Percentiles rank a stretch among this genome's conserved stretches.
Evolutionary conservation across 495 filamentous ascomycete species (phyloP).

Genomic region (Neurospora sp.): DNA sequence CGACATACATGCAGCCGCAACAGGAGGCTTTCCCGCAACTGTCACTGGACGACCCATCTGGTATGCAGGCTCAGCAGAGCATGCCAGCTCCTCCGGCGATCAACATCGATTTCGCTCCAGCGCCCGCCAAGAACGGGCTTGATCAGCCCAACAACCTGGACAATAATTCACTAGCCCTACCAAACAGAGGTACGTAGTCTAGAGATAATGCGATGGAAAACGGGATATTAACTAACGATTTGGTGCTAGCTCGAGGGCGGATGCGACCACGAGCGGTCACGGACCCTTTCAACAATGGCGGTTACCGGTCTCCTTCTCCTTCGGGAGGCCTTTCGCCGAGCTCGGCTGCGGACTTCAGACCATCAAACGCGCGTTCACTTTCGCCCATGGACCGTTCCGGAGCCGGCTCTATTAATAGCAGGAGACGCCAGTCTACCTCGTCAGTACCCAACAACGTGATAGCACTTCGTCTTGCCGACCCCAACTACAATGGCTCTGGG

Average conservation of each 20-base stretch:
- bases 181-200: conserved; percentile 60
- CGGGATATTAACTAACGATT: not conserved
- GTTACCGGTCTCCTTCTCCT: conserved; percentile 25
- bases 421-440: conserved; percentile 78
- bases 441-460: conserved; percentile 83
- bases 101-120: conserved; percentile 83
- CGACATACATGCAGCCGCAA: conserved; percentile 47
- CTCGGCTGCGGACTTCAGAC: conserved; percentile 33
- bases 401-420: conserved; percentile 44
- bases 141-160: conserved; percentile 60
- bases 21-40: conserved; percentile 49
- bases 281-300: conserved; percentile 52
- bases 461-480: conserved; percentile 84
- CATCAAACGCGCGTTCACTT: conserved; percentile 51
- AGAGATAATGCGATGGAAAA: not conserved
- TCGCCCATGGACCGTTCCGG: conserved; percentile 53
- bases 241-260: not conserved
- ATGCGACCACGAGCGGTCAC: conserved; percentile 61
- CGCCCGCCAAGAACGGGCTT: conserved; percentile 56
- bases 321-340: conserved; percentile 33
- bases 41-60: conserved; percentile 28
- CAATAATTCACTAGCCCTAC: conserved; percentile 73
- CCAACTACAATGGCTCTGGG: conserved; percentile 55
- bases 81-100: conserved; percentile 81
- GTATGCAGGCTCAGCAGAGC: conserved; percentile 49